A percentile compares a stretch with the other conserved stretches of the same genome.
phyloP scores from a whole-genome alignment of 305 asterid genomes.

The Fraxinus xanthoxyloides region DNA sequence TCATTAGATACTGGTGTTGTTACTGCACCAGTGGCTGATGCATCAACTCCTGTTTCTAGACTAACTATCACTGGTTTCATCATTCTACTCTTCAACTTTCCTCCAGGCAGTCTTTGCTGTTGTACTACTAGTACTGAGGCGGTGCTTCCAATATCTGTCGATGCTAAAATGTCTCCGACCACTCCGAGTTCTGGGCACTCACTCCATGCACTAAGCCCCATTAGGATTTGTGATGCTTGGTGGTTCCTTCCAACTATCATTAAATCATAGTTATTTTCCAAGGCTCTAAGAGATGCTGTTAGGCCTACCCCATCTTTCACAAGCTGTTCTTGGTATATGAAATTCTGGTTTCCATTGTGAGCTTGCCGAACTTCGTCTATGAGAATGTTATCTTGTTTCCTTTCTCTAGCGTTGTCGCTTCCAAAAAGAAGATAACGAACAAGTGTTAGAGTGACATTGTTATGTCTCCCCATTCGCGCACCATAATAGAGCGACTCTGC shows the following conservation, averaged over 20 bases:
- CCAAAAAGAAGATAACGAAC: conserved; percentile 68
- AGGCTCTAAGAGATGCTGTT: conserved; percentile 42
- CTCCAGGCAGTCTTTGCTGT: conserved; percentile 50
- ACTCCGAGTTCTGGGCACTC: conserved; percentile 84
- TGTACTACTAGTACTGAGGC: conserved; percentile 80
- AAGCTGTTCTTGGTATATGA: conserved; percentile 64
- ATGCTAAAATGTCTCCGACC: conserved; percentile 69
- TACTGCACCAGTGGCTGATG: neutral
- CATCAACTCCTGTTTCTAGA: conserved; percentile 15
- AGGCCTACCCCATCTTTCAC: conserved; percentile 70
- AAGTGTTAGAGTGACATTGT: conserved; percentile 35
- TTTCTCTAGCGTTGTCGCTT: conserved; percentile 51
- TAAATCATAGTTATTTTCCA: conserved; percentile 49
- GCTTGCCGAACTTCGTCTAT: neutral
- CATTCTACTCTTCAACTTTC: conserved; percentile 26
- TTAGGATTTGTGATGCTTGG: conserved; percentile 19
- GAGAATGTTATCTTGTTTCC: conserved; percentile 32
- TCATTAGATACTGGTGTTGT: neutral
- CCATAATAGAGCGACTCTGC: conserved; percentile 74
- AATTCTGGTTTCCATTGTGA: neutral
- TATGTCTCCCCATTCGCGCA: conserved; percentile 44
- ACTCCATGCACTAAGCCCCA: conserved; percentile 74
- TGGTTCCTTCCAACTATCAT: conserved; percentile 66
- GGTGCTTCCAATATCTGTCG: conserved; percentile 50
- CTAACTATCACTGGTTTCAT: conserved; percentile 18